Evolutionary conservation across 495 filamentous ascomycete genomes (phyloP), one percentile per base, ranked within the genome.

Genomic region (Podospora didyma): DNA sequence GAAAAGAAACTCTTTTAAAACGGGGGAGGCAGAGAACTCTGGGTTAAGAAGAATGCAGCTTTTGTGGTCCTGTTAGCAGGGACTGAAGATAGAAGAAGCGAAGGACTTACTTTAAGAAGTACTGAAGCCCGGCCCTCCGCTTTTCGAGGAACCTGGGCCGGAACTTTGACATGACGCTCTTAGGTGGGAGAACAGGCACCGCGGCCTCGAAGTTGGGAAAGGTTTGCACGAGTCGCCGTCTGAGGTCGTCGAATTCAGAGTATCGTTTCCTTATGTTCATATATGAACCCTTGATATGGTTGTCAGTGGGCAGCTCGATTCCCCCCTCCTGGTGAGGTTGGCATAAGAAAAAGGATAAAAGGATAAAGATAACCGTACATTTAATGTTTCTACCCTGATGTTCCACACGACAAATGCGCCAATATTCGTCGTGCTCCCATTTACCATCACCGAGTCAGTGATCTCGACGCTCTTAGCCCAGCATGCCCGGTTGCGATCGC

Each of bases 331-430:
- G 39, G 5, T 5, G 12, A 42, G 12, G n/a, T 7, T 16, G 4
- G 0, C 10, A 3, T 16, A 14, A 41, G 16, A 41, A 3, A 17
- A 17, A 41, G 2, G 2, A 5, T 4, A 41, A 41, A 16, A 41
- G 37, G 4, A 37, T 37, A 37, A 26, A 21, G 46, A 16, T 31
- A 39, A n/a, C 66, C 75, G 58, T 23, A 79, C 76, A 51, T 54
- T 74, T 48, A 78, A 55, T 22, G 78, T 81, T 62, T 81, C 78
- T 16, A 83, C 78, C 46, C 63, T 62, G 34, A 83, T 80, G 58
- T 79, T 79, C 76, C 76, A 83, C 0, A 81, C 79, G 7, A 80
- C 75, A 60, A 83, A 83, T 0, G 80, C 77, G n/a, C 80, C 80
- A 34, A 83, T 76, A 48, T 76, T 78, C 4, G 73, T 77, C 39